A percentile compares a stretch with the other conserved stretches of the same genome.
Evolutionary conservation across 805 yeast genomes (phyloP).

Genomic region (Jamesozyma gamospora): DNA sequence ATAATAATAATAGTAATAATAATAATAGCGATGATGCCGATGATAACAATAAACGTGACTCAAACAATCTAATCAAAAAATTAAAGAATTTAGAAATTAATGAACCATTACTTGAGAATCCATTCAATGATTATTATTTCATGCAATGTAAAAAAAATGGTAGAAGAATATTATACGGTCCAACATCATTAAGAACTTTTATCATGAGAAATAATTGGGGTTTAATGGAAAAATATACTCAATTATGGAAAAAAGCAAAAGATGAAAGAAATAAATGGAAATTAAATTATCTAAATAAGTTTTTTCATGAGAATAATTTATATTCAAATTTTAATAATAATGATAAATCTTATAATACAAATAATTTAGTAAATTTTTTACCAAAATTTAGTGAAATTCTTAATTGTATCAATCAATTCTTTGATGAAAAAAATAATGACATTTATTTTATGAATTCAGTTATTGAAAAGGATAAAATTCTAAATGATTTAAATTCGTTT

Average conservation of each 20-base stretch:
- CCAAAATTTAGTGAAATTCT: conserved; percentile 16
- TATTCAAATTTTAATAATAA: neutral
- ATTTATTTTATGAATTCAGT: conserved; percentile 8
- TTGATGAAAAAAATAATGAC: conserved; percentile 8
- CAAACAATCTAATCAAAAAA: no score
- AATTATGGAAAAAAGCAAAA: conserved; percentile 21
- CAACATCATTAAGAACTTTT: conserved; percentile 22
- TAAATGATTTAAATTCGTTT: conserved; percentile 14
- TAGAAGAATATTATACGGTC: conserved; percentile 22
- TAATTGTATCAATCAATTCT: conserved; percentile 9
- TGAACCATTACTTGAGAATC: conserved; percentile 5
- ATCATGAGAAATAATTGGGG: conserved; percentile 11
- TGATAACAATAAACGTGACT: no score
- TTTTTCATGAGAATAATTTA: conserved; percentile 13
- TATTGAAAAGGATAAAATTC: conserved; percentile 15
- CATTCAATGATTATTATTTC: conserved; percentile 8
- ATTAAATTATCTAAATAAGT: conserved; percentile 4
- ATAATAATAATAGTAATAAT: no score
- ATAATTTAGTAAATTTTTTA: conserved; percentile 7
- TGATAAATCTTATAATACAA: neutral
- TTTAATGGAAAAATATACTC: conserved; percentile 11
- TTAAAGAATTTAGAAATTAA: neutral
- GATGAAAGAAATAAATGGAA: conserved; percentile 20
- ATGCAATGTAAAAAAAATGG: conserved; percentile 16
- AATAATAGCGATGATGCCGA: no score